A percentile compares a stretch with the other conserved stretches of the same genome.
These are phyloP conservation scores for Aegilops bicornis DNA, from an alignment of 176 grass and related monocot genomes.

Conservation along the genomic window DNA sequence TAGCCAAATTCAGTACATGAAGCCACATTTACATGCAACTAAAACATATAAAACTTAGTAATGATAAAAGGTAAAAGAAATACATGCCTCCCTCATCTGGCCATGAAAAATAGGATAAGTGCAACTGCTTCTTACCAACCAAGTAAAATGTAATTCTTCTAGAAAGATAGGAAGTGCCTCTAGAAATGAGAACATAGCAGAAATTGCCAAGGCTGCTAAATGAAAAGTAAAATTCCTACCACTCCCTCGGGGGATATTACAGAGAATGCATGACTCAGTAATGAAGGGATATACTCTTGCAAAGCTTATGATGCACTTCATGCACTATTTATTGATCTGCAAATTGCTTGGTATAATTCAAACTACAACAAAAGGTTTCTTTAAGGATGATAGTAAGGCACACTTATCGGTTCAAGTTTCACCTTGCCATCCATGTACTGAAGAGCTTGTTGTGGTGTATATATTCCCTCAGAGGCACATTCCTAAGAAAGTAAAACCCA, in stretches of 20 bases:
- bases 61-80: not conserved
- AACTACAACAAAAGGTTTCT: not conserved
- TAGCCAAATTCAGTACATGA: not conserved
- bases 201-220: not conserved
- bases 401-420: not conserved
- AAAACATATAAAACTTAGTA: not conserved
- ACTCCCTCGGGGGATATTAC: not conserved
- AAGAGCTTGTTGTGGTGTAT: constrained; percentile 72
- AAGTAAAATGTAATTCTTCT: not conserved
- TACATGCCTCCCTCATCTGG: not conserved
- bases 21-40: not conserved
- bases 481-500: constrained; percentile 51
- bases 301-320: not conserved
- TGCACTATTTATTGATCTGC: not conserved
- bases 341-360: not conserved
- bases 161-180: not conserved
- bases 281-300: not conserved
- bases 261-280: not conserved
- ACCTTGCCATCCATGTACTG: constrained; percentile 88
- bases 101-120: not conserved
- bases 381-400: not conserved
- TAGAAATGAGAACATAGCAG: not conserved
- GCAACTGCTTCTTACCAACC: not conserved
- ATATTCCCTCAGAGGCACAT: constrained; percentile 85
- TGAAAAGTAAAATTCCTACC: not conserved